Base-by-base conservation (phyloP, 1,139 yeast species). In the Candida buenavistaensis region DNA sequence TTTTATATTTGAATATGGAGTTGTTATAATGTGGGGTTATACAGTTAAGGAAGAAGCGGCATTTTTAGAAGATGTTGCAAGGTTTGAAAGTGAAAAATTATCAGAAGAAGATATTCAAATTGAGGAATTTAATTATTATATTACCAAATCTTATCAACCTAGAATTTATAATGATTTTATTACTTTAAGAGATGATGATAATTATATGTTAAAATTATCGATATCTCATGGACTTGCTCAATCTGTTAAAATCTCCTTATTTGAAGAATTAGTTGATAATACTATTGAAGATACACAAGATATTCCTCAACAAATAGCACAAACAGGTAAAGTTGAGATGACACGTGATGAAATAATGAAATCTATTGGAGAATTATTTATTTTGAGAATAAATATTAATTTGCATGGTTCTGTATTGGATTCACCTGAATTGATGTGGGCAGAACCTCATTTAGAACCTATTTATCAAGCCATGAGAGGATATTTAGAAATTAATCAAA, bases 371-470 rank as follows among this genome's bases (percentile, higher is more conserved):
- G 97, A 92, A 57, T 72, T 92, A 44, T 92, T 92, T 58, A 92
- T 92, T 40, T 67, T 92, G 46, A 69, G 98, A 41, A 92, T 92
- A 40, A 88, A 85, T 57, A 87, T 89, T 46, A 92, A 92, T 54
- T 68, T 92, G 43, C 97, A 92, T 62, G 97, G 97, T 1, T 88
- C 97, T 2, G 94, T 92, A 14, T 66, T 92, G 44, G 98, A 92
- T 56, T 86, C 96, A 1, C 98, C 98, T 0, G 97, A 92, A 57
- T 76, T 92, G 39, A 89, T 92, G 96, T 92, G 98, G 98, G 82
- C 96, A 0, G 97, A 92, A 54, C 98, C 98, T 1, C 96, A 90
- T 52, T 68, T 92, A 40, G 97, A 92, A 56, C 98, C 98, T 1
- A 89, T 90, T 37, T 92, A 92, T 59, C 97, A 89, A 57, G 97